Base-by-base conservation (phyloP, 768 basidiomycete species). In the Phlebiopsis gigantea region DNA sequence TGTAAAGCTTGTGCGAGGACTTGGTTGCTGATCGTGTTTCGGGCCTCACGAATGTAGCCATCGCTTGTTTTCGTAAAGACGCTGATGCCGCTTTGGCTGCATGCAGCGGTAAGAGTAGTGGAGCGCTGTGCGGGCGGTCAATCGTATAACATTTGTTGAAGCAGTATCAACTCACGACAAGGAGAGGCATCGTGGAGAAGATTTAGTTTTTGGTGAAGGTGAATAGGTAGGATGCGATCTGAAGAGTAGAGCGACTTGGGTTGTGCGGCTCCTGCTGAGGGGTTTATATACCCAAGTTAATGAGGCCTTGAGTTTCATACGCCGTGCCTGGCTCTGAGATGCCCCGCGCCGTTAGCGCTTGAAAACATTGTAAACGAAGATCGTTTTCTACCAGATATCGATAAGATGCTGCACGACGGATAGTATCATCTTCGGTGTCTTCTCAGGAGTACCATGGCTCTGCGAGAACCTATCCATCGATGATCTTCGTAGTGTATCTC, bases 21-120 rank as follows among this genome's bases (percentile, higher is more conserved):
- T n/a, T 46, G n/a, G 17, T 39, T n/a, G 1, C 24, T 21, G 45
- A 31, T 19, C 26, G 45, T 29, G 30, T 46, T 55, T 25, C 45
- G n/a, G 29, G 26, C n/a, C 22, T 55, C 54, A 7, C 31, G 45
- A n/a, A 55, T 26, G 14, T 6, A 30, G 10, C 44, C 26, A 5
- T 46, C 54, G 2, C 9, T n/a, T 6, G 44, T 55, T 21, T 55
- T 55, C 6, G 30, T 47, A n/a, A 46, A 55, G 28, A 55, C 46
- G 28, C 54, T 43, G n/a, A 47, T 47, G 9, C 54, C 54, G 17
- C 21, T 9, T 12, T 31, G 15, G n/a, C 29, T 46, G 29, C 19
- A 25, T 10, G 54, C 44, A 3, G 54, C 46, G 14, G 54, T 34
- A 8, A 55, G 54, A 4, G 54, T 46, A 26, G 26, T 55, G 30